Base-by-base conservation (phyloP, 2,329 filamentous ascomycete genomes). In the Ascochyta rabiei region DNA sequence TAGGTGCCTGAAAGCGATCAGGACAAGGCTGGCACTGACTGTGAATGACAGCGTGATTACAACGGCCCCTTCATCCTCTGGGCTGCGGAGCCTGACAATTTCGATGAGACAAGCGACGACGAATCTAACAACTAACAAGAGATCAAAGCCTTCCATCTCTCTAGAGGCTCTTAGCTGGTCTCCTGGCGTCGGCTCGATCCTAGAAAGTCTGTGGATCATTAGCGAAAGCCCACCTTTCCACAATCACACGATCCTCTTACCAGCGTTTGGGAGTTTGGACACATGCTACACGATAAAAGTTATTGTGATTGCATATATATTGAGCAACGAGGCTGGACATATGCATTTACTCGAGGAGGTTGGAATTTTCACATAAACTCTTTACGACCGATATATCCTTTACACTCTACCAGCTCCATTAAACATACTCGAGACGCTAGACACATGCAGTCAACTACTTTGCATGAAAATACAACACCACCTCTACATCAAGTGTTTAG, bases 401-500 rank as follows among this genome's bases (percentile, higher is more conserved):
- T 9, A 6, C 33, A n/a, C 23, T 26, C 9, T 3, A 35, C n/a
- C 33, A 9, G 21, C 12, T 38, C 35, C 8, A 38, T 3, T 12
- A 21, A 38, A 8, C 21, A 7, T 19, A 8, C 35, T 6, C 18
- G 21, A 41, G 12, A 28, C 13, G n/a, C 23, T 12, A 8, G 7
- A 23, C 18, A 30, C 3, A n/a, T 45, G 33, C 41, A 37, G 15
- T 30, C n/a, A 23, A 21, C 8, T 12, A 30, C 24, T 5, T 30
- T 35, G 12, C n/a, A 38, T 6, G 33, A 24, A 4, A 8, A 19
- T 28, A 6, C 35, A 41, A 33, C 8, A 23, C 15, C 13, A 19
- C 6, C 30, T 47, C 47, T 65, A 71, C 62, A 65, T 62, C 59
- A 80, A 57, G 40, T 77, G 72, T 63, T 63, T 75, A 16, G 79